Conservation (phyloP, 2,329 filamentous ascomycete species). For the Verruconis gallopava region DNA sequence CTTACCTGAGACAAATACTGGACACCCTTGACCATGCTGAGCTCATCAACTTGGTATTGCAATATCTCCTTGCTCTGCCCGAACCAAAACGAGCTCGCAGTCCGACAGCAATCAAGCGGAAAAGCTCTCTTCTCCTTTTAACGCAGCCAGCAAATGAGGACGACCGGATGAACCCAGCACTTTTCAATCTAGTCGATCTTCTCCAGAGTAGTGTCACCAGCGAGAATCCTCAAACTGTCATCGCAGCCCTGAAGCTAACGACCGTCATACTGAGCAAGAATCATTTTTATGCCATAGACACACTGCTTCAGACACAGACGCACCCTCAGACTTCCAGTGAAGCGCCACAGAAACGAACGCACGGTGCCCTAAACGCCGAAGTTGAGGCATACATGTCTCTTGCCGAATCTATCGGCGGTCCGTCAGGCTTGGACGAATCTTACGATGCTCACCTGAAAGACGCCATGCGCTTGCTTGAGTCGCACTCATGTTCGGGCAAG, state of each 20-base stretch:
- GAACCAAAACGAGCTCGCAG: conserved; percentile 32
- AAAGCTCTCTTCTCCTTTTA: conserved; percentile 80
- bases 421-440: conserved; percentile 57
- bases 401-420: conserved; percentile 54
- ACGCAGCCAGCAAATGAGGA: conserved; percentile 64
- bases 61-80: conserved; percentile 77
- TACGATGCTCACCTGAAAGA: conserved; percentile 64
- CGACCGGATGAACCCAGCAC: conserved; percentile 63
- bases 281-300: conserved; percentile 71
- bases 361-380: conserved; percentile 63
- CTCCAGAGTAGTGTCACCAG: conserved; percentile 77
- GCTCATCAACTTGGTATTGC: conserved; percentile 84
- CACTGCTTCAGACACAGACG: conserved; percentile 48
- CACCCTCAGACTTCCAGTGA: conserved; percentile 45
- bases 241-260: conserved; percentile 76
- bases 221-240: conserved; percentile 74
- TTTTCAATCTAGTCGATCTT: conserved; percentile 90
- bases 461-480: conserved; percentile 53
- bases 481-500: conserved; percentile 58
- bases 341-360: conserved; percentile 47
- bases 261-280: conserved; percentile 79
- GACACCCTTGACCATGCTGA: conserved; percentile 88
- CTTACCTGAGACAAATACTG: conserved; percentile 80
- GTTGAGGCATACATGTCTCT: conserved; percentile 58
- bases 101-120: conserved; percentile 59